Evolutionary conservation across 2,329 filamentous ascomycete species (phyloP).

Genomic region (Penicillium griseofulvum): DNA sequence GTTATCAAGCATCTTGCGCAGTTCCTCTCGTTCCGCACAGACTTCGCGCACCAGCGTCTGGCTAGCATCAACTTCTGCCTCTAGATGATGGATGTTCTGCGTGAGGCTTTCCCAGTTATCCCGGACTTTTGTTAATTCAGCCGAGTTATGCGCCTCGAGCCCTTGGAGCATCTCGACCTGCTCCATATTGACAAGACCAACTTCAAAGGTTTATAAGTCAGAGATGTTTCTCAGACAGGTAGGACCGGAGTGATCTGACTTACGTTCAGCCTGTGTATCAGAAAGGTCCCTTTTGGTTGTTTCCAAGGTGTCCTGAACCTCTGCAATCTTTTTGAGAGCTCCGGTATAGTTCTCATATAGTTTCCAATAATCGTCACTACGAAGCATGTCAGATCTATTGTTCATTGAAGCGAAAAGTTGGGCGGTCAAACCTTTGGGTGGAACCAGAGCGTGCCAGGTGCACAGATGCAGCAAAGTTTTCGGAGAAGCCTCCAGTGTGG

Average conservation of each 20-base stretch:
- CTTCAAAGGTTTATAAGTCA: conserved; percentile 27
- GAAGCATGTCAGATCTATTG: conserved; percentile 14
- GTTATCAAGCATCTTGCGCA: conserved; percentile 39
- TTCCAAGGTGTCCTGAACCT: conserved; percentile 38
- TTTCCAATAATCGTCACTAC: conserved; percentile 42
- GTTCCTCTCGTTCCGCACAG: conserved; percentile 40
- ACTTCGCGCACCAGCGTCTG: conserved; percentile 39
- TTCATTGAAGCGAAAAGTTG: background rate
- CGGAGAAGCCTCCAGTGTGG: conserved; percentile 34
- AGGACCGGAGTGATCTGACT: conserved; percentile 12
- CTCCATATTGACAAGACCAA: conserved; percentile 37
- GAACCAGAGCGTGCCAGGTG: conserved; percentile 36
- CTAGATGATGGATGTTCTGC: conserved; percentile 37
- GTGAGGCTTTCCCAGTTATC: conserved; percentile 35
- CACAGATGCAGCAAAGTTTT: conserved; percentile 31
- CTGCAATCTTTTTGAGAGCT: conserved; percentile 38
- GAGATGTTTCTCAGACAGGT: background rate
- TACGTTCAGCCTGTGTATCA: conserved; percentile 38
- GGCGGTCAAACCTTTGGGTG: conserved; percentile 33
- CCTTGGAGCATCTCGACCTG: conserved; percentile 39
- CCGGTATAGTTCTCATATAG: conserved; percentile 41
- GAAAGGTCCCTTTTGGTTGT: conserved; percentile 36
- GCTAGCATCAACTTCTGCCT: conserved; percentile 41
- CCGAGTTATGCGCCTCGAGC: conserved; percentile 35
- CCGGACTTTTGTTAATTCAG: conserved; percentile 36